Conservation (phyloP, 192 early-diverging fungal species). For the Geranomyces michiganensis region DNA sequence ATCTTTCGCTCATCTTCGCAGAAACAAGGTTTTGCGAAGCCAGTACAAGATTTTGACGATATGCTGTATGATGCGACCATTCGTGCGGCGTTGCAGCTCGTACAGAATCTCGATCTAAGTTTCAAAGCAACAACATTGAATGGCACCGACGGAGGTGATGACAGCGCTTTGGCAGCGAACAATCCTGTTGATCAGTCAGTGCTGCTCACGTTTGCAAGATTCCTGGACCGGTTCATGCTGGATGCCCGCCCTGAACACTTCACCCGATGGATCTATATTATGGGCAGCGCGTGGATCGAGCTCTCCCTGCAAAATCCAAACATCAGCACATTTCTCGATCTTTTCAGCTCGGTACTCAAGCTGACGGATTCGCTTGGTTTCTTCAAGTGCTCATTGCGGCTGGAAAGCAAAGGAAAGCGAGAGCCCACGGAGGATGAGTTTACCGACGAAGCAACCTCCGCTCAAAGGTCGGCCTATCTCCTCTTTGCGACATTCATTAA, state of each 20-base stretch:
- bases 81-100: constrained; percentile 43
- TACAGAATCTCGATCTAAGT: constrained; percentile 48
- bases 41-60: constrained; percentile 30
- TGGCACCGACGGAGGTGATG: constrained; percentile 47
- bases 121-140: constrained; percentile 35
- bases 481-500: constrained; percentile 61
- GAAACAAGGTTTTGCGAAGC: constrained; percentile 9
- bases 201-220: constrained; percentile 71
- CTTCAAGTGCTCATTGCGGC: constrained; percentile 27
- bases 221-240: constrained; percentile 49
- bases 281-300: constrained; percentile 54
- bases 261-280: constrained; percentile 60
- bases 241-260: constrained; percentile 34
- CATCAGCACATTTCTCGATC: constrained; percentile 76
- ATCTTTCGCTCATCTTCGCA: constrained; percentile 51
- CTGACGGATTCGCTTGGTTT: constrained; percentile 36
- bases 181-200: constrained; percentile 68
- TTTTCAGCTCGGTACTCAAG: constrained; percentile 45
- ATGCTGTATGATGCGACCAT: constrained; percentile 62
- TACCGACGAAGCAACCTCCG: constrained; percentile 17
- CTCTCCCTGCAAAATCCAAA: constrained; percentile 61
- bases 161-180: constrained; percentile 53
- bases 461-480: constrained; percentile 27
- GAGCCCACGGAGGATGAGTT: constrained; percentile 20
- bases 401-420: constrained; percentile 5